phyloP scores from a whole-genome alignment of 108 stramenopile species.

The Cyclotella baltica region DNA sequence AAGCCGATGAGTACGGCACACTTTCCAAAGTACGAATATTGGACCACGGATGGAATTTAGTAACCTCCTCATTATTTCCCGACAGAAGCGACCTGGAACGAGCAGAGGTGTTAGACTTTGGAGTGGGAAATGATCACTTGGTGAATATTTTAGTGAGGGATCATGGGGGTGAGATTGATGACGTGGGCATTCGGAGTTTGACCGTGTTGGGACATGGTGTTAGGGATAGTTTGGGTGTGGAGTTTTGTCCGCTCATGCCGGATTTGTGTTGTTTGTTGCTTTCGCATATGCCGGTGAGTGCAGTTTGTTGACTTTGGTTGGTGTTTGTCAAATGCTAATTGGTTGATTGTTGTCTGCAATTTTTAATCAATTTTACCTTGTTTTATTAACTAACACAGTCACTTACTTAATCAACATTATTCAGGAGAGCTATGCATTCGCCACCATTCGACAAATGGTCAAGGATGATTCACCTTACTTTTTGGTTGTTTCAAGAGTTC shows the following conservation, averaged over 20 bases:
- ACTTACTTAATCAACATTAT: background rate
- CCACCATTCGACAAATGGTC: conserved; percentile 56
- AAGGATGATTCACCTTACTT: conserved; percentile 60
- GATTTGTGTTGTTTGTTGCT: conserved; percentile 48
- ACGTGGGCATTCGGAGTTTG: conserved; percentile 36
- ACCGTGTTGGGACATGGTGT: conserved; percentile 33
- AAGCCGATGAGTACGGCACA: conserved; percentile 51
- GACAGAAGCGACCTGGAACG: conserved; percentile 41
- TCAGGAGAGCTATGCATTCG: conserved; percentile 51
- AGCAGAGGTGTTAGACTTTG: conserved; percentile 50
- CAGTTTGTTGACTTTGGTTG: background rate
- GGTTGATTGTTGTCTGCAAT: too few relatives aligned
- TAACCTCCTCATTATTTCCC: conserved; percentile 45
- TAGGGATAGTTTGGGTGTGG: conserved; percentile 51
- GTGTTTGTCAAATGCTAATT: too few relatives aligned
- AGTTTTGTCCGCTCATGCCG: conserved; percentile 50
- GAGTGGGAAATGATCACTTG: conserved; percentile 45
- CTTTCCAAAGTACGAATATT: conserved; percentile 68
- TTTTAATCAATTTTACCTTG: too few relatives aligned
- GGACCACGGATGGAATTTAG: conserved; percentile 54
- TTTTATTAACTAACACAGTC: too few relatives aligned
- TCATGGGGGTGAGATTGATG: conserved; percentile 39
- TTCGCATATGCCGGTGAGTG: conserved; percentile 49
- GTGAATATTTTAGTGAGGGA: conserved; percentile 41
- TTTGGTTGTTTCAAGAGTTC: conserved; percentile 59